These are phyloP conservation scores for Hymenoscyphus albidus DNA, from an alignment of 2,329 filamentous ascomycete species.

Conservation along the genomic window DNA sequence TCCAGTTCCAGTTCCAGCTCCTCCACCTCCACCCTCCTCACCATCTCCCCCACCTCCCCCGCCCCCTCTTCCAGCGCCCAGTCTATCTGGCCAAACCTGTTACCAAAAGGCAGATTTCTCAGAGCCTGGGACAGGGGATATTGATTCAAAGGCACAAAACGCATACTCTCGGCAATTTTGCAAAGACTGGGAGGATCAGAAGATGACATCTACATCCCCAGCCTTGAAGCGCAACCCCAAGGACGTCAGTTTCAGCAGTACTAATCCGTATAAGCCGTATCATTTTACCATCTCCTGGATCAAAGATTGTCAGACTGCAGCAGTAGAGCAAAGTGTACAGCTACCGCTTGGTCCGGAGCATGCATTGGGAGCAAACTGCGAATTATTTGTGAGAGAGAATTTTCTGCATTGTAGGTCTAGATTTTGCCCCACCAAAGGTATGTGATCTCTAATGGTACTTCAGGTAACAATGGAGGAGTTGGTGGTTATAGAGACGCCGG, in stretches of 20 bases:
- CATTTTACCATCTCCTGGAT: neutral
- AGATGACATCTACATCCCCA: neutral
- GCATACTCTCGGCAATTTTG: neutral
- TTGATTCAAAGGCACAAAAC: neutral
- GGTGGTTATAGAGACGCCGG: slow-evolving; percentile 3
- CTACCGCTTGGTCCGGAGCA: neutral
- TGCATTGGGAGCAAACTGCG: neutral
- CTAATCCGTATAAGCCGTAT: neutral
- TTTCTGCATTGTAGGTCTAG: neutral
- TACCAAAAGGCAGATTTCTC: neutral
- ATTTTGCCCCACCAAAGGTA: neutral
- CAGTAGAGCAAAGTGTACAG: neutral
- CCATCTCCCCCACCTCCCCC: neutral
- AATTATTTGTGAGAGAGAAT: neutral
- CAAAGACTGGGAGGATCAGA: neutral
- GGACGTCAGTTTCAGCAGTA: neutral
- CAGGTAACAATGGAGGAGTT: neutral
- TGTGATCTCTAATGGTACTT: neutral
- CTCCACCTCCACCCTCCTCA: neutral
- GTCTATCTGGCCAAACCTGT: neutral
- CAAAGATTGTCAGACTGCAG: neutral
- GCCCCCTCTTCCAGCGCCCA: neutral
- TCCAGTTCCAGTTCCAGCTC: neutral
- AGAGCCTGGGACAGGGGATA: neutral
- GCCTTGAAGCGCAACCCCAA: neutral